Evolutionary conservation across 2,329 filamentous ascomycete genomes (phyloP).

Genomic region (Stachybotrys chartarum): DNA sequence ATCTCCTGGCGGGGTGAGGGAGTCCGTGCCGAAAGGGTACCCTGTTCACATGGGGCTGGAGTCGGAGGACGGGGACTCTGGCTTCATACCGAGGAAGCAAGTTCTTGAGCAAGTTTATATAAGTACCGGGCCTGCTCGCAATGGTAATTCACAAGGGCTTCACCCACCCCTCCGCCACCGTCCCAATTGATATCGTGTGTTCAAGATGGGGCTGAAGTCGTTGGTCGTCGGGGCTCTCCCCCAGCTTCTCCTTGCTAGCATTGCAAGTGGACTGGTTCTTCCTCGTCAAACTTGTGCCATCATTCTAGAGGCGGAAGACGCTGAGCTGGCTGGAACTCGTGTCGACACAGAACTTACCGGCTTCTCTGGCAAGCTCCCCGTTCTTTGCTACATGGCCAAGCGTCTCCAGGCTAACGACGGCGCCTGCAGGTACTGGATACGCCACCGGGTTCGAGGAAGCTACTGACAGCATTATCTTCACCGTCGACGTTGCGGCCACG

Average conservation of each 20-base stretch:
- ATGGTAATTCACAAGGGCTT: neutral
- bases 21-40: no score
- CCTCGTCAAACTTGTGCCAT: neutral
- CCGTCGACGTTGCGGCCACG: conserved; percentile 21
- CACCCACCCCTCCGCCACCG: neutral
- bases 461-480: conserved; percentile 36
- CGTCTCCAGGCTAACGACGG: neutral
- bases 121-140: neutral
- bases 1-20: no score
- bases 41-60: no score
- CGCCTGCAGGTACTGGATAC: conserved; percentile 32
- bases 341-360: conserved; percentile 30
- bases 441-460: conserved; percentile 36
- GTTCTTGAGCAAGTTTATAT: neutral
- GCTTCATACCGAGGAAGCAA: no score
- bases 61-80: no score
- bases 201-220: neutral
- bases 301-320: conserved; percentile 33
- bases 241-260: neutral
- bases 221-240: neutral
- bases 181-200: neutral
- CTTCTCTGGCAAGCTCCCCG: conserved; percentile 21
- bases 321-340: conserved; percentile 29
- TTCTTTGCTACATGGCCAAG: neutral
- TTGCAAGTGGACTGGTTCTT: neutral